phyloP scores from a whole-genome alignment of 345 rosid genomes.

The Nasturtium officinale region DNA sequence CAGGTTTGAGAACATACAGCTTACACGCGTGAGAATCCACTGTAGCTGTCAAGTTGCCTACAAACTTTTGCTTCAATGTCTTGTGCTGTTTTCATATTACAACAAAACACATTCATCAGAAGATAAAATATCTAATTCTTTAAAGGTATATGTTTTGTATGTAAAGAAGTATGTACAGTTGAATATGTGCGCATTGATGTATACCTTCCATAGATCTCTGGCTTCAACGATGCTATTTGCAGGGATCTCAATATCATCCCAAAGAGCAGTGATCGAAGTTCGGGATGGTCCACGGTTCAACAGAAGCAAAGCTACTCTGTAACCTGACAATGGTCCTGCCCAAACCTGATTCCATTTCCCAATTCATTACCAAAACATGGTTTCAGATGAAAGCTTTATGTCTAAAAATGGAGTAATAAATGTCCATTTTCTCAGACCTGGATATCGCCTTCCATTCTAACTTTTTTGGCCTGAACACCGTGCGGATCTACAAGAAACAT shows the following conservation, averaged over 20 bases:
- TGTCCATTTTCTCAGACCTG: conserved; percentile 48
- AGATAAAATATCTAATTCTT: not conserved
- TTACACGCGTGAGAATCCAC: conserved; percentile 67
- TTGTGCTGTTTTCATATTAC: conserved; percentile 61
- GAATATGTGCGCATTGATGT: not conserved
- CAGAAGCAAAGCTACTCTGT: conserved; percentile 60
- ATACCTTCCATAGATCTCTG: conserved; percentile 85
- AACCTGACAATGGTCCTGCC: conserved; percentile 70
- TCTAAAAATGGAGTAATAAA: not conserved
- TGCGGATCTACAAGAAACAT: conserved; percentile 53
- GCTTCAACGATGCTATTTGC: conserved; percentile 51
- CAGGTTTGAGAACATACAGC: conserved; percentile 77
- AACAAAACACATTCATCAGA: conserved; percentile 30
- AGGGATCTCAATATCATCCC: conserved; percentile 71
- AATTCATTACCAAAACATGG: conserved; percentile 10
- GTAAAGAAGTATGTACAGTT: not conserved
- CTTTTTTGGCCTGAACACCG: conserved; percentile 85
- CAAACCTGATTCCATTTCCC: conserved; percentile 55
- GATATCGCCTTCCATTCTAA: conserved; percentile 58
- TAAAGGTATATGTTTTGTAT: not conserved
- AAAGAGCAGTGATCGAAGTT: conserved; percentile 56
- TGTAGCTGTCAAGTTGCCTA: conserved; percentile 60
- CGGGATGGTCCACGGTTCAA: conserved; percentile 55
- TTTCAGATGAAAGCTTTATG: not conserved
- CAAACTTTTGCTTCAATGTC: conserved; percentile 58